These are phyloP conservation scores for Penicillium sp. DNA, from an alignment of 2,329 filamentous ascomycete species.

Conservation along the genomic window DNA sequence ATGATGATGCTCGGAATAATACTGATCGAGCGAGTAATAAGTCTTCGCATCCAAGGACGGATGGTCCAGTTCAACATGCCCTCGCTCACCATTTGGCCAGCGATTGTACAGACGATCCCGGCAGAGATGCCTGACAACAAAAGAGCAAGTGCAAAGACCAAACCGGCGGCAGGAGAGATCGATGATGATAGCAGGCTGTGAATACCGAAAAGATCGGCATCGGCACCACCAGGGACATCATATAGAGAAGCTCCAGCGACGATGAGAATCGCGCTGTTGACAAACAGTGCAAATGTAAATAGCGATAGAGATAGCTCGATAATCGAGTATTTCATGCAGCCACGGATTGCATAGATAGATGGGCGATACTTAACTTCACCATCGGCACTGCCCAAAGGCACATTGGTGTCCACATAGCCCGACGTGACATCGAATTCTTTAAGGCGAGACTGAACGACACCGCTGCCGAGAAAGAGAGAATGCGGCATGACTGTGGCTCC, in stretches of 20 bases:
- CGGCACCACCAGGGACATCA: constrained; percentile 59
- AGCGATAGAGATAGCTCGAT: constrained; percentile 71
- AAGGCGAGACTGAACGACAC: constrained; percentile 57
- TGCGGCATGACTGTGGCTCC: constrained; percentile 63
- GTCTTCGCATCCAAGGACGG: constrained; percentile 74
- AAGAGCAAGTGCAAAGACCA: constrained; percentile 80
- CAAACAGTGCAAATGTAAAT: constrained; percentile 81
- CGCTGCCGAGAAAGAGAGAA: constrained; percentile 59
- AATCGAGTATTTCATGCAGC: constrained; percentile 73
- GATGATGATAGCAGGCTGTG: constrained; percentile 69
- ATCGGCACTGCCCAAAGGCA: constrained; percentile 36
- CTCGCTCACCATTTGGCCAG: constrained; percentile 86
- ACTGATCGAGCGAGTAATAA: constrained; percentile 76
- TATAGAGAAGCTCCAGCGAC: constrained; percentile 78
- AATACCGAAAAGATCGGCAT: constrained; percentile 82
- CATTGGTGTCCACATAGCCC: constrained; percentile 36
- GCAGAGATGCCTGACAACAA: constrained; percentile 79
- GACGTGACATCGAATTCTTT: constrained; percentile 50
- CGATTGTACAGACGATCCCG: constrained; percentile 85
- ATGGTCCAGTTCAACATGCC: constrained; percentile 76
- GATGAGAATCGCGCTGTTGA: constrained; percentile 81
- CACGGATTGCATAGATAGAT: constrained; percentile 70
- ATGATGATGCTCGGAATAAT: constrained; percentile 83
- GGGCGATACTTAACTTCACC: constrained; percentile 67
- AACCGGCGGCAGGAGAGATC: constrained; percentile 74